Evolutionary conservation across 116 monocot genomes (phyloP).

Genomic region (Trichopus zeylanicus): DNA sequence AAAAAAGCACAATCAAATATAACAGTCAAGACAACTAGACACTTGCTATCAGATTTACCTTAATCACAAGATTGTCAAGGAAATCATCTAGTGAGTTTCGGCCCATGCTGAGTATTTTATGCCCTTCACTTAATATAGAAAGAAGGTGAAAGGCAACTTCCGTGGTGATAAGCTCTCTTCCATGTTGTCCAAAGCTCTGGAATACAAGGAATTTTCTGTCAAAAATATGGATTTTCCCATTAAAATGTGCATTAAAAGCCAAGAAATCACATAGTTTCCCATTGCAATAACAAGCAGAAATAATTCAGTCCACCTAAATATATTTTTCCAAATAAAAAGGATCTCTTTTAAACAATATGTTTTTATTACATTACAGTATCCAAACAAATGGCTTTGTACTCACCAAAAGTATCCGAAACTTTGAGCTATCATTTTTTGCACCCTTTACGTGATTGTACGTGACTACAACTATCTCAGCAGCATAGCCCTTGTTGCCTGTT

Average conservation of each 20-base stretch:
- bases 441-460: conserved; percentile 42
- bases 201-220: conserved; percentile 64
- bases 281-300: too few relatives aligned
- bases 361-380: neutral
- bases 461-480: conserved; percentile 55
- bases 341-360: neutral
- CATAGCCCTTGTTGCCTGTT: conserved; percentile 59
- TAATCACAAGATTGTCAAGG: conserved; percentile 66
- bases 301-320: too few relatives aligned
- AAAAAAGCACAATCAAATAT: neutral
- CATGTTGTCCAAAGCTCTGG: conserved; percentile 99
- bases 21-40: neutral
- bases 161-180: conserved; percentile 92
- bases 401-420: conserved; percentile 75
- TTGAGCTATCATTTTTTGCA: conserved; percentile 19
- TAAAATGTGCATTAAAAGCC: conserved; percentile 13
- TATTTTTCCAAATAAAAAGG: neutral
- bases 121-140: conserved; percentile 57
- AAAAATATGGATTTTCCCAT: conserved; percentile 38
- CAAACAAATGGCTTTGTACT: conserved; percentile 17
- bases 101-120: conserved; percentile 26
- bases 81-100: conserved; percentile 26
- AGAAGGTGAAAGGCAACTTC: conserved; percentile 83
- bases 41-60: conserved; percentile 33
- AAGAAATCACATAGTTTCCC: neutral